Base-by-base conservation (phyloP, 352 stramenopile genomes). In the Globisporangium carolinianum region DNA sequence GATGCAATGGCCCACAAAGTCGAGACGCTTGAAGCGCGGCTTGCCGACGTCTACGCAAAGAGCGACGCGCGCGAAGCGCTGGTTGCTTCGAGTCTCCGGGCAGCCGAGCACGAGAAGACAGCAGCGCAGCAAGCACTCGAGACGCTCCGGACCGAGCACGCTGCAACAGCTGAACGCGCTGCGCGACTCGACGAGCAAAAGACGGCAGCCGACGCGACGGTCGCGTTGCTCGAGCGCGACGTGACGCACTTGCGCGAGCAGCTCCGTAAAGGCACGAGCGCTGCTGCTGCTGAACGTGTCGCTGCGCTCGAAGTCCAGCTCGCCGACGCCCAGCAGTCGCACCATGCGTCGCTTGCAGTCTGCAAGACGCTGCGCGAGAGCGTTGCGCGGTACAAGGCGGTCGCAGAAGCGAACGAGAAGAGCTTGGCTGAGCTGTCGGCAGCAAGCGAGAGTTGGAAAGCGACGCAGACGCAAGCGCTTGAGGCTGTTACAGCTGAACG, bases 371-470 rank as follows among this genome's bases (percentile, higher is more conserved):
- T 89, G 12, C 78, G 72, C 0, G 75, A 89, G 55, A 76, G 76
- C 9, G 69, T 86, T 32, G 65, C 73, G 6, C 83, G 87, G 54
- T 92, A 90, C 66, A 92, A 90, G 57, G 71, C 72, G 41, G 70
- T 92, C 58, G 78, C 82, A 52, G 80, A 89, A 71, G 82, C 77
- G 11, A 86, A 85, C 47, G 77, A 92, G 35, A 89, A 86, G 63
- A 87, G 66, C 55, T 36, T 92, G 35, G 55, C 64, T 0, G 82
- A 86, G 45, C 58, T 92, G 24, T 90, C 82, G 18, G 63, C 37
- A 36, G 80, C 79, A 8, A 90, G 74, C 50, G 69, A 85, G 39
- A 72, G 75, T 58, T 88, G 79, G 77, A 87, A 88, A 52, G 54
- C 69, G 43, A 68, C 49, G 6, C 69, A 88, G 38, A 66, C 76